A percentile compares a stretch with the other conserved stretches of the same genome.
phyloP scores from a whole-genome alignment of 179 eudicot species.

The Gypsophila paniculata region DNA sequence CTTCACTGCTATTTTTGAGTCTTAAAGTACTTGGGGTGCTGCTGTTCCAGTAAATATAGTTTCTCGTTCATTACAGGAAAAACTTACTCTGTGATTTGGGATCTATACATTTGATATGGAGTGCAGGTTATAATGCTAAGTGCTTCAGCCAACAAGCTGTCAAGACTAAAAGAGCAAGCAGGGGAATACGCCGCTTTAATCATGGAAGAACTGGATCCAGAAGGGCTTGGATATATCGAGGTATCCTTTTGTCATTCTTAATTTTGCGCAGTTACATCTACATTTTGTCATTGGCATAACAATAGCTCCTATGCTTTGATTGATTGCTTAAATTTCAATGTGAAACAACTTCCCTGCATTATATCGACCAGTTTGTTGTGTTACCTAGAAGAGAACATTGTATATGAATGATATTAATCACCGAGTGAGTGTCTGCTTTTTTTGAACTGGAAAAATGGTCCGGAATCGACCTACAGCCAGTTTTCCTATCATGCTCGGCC shows the following conservation, averaged over 20 bases:
- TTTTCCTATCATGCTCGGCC: too few species aligned
- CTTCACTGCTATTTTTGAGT: too few species aligned
- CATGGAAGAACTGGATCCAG: conserved; percentile 97
- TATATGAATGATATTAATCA: neutral
- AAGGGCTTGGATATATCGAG: conserved; percentile 96
- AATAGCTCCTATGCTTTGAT: neutral
- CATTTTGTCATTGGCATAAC: conserved; percentile 7
- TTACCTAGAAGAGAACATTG: conserved; percentile 1
- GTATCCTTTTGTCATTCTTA: conserved; percentile 28
- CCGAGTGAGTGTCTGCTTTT: neutral
- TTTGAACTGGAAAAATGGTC: too few species aligned
- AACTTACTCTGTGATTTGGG: too few species aligned
- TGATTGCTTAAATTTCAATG: neutral
- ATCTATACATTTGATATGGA: conserved; percentile 11
- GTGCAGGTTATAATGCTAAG: conserved; percentile 80
- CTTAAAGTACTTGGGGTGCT: too few species aligned
- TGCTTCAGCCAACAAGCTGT: conserved; percentile 86
- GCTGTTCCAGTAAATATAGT: too few species aligned
- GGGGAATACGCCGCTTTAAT: conserved; percentile 97
- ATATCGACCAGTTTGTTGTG: conserved; percentile 1
- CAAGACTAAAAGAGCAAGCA: conserved; percentile 85
- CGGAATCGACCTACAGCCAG: too few species aligned
- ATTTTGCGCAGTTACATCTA: conserved; percentile 2
- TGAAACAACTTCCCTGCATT: neutral
- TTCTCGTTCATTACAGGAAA: neutral